Evolutionary conservation across 306 rosid genomes (phyloP), one percentile per base, ranked within the genome.

Genomic region (Argentina anserina): DNA sequence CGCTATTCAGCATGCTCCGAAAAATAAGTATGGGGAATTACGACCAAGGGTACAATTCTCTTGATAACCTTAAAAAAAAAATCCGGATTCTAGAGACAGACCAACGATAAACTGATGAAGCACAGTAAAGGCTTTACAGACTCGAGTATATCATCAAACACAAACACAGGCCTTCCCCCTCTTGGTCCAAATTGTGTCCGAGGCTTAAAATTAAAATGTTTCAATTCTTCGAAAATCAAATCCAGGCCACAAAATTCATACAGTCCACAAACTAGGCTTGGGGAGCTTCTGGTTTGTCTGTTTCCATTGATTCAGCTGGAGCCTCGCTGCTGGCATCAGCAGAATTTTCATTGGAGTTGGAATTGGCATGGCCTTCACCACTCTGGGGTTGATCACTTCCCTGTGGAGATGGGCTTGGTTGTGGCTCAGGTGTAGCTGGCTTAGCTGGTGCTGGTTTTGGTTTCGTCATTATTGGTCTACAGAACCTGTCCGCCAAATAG

Each of bases 381-480:
- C 81, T 85, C 68, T 82, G 81, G 47, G 90, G 75, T 65, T 79
- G 86, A 65, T 84, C 86, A 33, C 80, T 34, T 12, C 79, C 76
- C 67, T 87, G 82, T 61, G 88, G 72, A 26, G 88, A 78, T 3
- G 91, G 87, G 70, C 87, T 73, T 77, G 85, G 72, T 3, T 92
- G 85, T n/a, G 88, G 41, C 64, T 82, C 88, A 0, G 96, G 87
- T 15, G 89, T 66, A 42, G 87, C 85, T 21, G 93, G 90, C 81
- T 89, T 92, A 55, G 85, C 74, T 1, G 80, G 87, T 31, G 83
- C 85, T 50, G 99, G 97, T 73, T 76, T 94, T 34, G 96, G 97
- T 82, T 89, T 94, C 1, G 62, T 89, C 99, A 94, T 89, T 42
- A 94, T 78, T 0, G 99, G 97, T 81, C 89, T 94, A 65, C 98